These are phyloP conservation scores for Trichoderma afroharzianum DNA, from an alignment of 2,329 filamentous ascomycete genomes.

Conservation along the genomic window DNA sequence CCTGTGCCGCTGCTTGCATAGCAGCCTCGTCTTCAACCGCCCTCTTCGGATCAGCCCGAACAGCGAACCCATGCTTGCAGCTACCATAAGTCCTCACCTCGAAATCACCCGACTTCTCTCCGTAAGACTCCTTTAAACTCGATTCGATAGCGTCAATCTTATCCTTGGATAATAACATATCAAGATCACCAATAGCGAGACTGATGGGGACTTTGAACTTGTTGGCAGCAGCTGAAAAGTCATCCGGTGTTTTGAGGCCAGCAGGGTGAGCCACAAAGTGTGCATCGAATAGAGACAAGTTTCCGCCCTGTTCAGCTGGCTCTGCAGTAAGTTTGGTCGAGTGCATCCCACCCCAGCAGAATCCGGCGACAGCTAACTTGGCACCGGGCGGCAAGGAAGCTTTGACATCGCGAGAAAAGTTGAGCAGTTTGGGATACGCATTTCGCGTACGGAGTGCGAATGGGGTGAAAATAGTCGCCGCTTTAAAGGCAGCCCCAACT, in stretches of 20 bases:
- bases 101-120: not conserved
- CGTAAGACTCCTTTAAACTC: not conserved
- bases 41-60: not conserved
- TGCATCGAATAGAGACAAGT: not conserved
- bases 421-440: not conserved
- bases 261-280: not conserved
- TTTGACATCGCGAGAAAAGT: not conserved
- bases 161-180: not conserved
- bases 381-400: not conserved
- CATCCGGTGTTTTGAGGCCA: not conserved
- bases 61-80: not conserved
- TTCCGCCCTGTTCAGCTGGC: not conserved
- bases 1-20: not conserved
- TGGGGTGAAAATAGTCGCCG: not conserved
- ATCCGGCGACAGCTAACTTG: not conserved
- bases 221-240: not conserved
- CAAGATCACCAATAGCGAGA: not conserved
- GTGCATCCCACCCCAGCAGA: slow-evolving; percentile 2
- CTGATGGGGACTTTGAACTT: not conserved
- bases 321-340: not conserved
- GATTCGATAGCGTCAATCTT: not conserved
- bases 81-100: not conserved
- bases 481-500: not conserved
- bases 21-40: not conserved
- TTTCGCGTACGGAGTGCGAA: not conserved